Evolutionary conservation across 2,329 filamentous ascomycete species (phyloP), one percentile per base, ranked within the genome.

Genomic region (Penicillium italicum): DNA sequence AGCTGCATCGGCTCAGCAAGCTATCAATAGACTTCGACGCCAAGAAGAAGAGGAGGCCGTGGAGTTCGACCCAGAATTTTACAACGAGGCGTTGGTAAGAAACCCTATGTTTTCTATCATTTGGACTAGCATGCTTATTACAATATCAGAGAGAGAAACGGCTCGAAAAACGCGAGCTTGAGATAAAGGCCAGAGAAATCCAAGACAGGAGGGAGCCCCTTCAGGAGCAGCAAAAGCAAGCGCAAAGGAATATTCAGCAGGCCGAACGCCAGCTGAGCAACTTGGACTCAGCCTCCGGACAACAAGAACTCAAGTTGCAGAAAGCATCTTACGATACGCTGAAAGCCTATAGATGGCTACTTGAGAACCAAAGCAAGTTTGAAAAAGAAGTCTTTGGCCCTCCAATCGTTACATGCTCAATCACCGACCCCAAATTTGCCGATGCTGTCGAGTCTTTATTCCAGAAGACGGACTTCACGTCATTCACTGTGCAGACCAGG

Each of bases 341-440:
- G 11, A 77, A 70, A 61, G 91, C 86, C 2, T 96, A 90, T 85
- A 80, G 86, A 40, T 99, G 93, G 92, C 81, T 97, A 49, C 82
- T 90, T 67, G 72, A 84, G 2, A 85, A 99, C 69, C 81, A 81
- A 56, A 69, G 80, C 52, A 73, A 82, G 46, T 94, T 97, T 61
- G 83, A 89, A 66, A 85, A 88, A 61, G 81, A 88, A 55, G 86
- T 97, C 5, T 91, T 88, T 68, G 91, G 89, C 0, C 92, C 92
- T 6, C 86, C 92, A 0, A 83, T 94, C 66, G 77, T 96, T 31
- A 87, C 83, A 55, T 96, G 91, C 72, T 89, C 88, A 0, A 77
- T 96, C 50, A 91, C 87, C 62, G 84, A 96, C 63, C 80, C 85
- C 34, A 81, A 77, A 51, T 90, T 89, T 69, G 82, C 82, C 11